phyloP scores from a whole-genome alignment of 176 grass and related monocot species.

The Avena atlantica region DNA sequence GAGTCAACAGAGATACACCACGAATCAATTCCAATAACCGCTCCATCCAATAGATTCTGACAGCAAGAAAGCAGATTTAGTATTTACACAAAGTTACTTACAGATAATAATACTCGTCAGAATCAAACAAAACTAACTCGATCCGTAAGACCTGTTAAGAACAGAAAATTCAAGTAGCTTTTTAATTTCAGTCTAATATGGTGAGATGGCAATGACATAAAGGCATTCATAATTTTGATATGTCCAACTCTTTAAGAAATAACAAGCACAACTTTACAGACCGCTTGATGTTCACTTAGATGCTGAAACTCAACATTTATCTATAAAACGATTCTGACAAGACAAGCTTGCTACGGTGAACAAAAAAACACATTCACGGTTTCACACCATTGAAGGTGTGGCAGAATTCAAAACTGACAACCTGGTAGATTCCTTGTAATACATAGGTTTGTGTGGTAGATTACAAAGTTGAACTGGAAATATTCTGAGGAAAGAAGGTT shows the following conservation, averaged over 20 bases:
- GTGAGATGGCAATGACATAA: slow-evolving; percentile 18
- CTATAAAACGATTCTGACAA: background rate
- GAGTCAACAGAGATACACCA: slow-evolving; percentile 89
- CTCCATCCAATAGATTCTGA: slow-evolving; percentile 76
- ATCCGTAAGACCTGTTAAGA: slow-evolving; percentile 9
- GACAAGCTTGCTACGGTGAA: slow-evolving; percentile 6
- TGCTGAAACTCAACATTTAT: background rate
- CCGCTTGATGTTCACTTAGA: background rate
- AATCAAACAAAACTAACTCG: background rate
- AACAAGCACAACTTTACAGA: background rate
- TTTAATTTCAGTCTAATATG: slow-evolving; percentile 17
- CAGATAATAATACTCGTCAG: slow-evolving; percentile 1
- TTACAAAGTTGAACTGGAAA: background rate
- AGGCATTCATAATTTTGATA: background rate
- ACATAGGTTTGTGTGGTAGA: background rate
- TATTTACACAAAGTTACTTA: slow-evolving; percentile 5
- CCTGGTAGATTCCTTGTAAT: background rate
- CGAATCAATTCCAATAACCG: slow-evolving; percentile 82
- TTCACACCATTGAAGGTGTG: slow-evolving; percentile 10
- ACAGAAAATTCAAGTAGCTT: background rate
- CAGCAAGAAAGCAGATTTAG: slow-evolving; percentile 33
- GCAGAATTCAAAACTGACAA: slow-evolving; percentile 23
- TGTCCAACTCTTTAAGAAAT: slow-evolving; percentile 3
- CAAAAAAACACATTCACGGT: slow-evolving; percentile 12
- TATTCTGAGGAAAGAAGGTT: background rate